phyloP scores from a whole-genome alignment of 768 basidiomycete species.

The Mycena vitilis region DNA sequence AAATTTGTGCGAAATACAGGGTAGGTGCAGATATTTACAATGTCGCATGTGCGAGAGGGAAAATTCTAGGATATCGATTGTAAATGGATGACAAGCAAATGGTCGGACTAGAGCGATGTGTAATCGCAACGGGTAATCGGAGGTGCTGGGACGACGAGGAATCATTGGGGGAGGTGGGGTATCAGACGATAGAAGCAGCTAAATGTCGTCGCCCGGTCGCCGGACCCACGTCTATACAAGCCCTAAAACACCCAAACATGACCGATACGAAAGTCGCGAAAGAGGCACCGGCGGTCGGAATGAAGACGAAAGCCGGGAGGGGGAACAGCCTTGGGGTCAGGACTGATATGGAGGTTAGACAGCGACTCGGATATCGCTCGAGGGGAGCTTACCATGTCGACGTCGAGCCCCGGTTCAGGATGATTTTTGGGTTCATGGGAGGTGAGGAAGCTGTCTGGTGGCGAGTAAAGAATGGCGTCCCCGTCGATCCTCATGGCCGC shows the following conservation, averaged over 20 bases:
- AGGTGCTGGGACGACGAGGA: constrained; percentile 12
- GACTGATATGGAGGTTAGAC: neutral
- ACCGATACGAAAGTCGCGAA: no score
- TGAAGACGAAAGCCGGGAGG: neutral
- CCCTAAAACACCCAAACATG: no score
- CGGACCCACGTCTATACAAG: no score
- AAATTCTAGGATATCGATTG: no score
- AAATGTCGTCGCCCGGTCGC: constrained; percentile 6
- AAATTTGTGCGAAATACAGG: no score
- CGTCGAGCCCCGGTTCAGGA: neutral
- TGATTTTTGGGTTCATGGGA: neutral
- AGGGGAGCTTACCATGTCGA: neutral
- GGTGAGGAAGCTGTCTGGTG: neutral
- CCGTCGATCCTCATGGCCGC: neutral
- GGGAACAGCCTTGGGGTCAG: no score
- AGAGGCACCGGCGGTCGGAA: neutral
- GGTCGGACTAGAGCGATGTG: no score
- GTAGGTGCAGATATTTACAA: no score
- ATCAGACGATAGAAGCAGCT: constrained; percentile 6
- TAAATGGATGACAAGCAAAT: no score
- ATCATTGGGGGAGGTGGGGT: constrained; percentile 15
- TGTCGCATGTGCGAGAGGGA: no score
- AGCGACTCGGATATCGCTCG: neutral
- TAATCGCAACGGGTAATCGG: no score
- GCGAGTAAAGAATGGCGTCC: neutral